Evolutionary conservation across 805 yeast species (phyloP).

Genomic region (Yarrowia sp.): DNA sequence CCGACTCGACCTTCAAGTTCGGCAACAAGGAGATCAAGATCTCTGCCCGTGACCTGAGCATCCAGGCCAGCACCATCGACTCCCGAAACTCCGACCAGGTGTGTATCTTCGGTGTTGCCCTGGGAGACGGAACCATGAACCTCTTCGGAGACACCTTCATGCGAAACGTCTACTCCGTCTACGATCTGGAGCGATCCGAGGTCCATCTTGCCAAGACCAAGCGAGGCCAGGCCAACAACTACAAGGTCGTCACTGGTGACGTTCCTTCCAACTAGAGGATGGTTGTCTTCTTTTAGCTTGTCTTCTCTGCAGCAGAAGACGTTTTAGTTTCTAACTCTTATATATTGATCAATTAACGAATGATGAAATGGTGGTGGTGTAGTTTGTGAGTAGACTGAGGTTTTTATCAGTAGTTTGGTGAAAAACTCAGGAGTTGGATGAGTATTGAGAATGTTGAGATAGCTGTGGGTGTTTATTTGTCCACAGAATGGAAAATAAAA

Average conservation of each 20-base stretch:
- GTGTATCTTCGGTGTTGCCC: slow-evolving; percentile 3
- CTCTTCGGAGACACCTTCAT: slow-evolving; percentile 27
- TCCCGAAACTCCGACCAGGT: background rate
- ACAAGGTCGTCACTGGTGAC: slow-evolving; percentile 3
- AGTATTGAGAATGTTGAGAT: no score
- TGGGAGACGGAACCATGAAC: slow-evolving; percentile 40
- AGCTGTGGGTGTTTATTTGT: no score
- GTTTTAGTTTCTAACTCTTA: no score
- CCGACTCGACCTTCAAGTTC: slow-evolving; percentile 1
- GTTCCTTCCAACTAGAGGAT: slow-evolving; percentile 5
- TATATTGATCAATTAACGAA: no score
- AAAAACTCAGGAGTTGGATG: no score
- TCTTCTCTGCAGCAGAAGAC: no score
- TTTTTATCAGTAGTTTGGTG: no score
- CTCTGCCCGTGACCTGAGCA: background rate
- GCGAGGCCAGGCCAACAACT: slow-evolving; percentile 14
- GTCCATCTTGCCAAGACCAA: slow-evolving; percentile 29
- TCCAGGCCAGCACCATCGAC: background rate
- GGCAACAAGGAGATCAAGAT: slow-evolving; percentile 15
- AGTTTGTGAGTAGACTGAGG: no score
- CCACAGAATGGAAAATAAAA: no score
- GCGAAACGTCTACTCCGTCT: slow-evolving; percentile 18
- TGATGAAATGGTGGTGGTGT: no score
- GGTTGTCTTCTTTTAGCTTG: no score
- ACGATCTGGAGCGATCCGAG: slow-evolving; percentile 22